Conservation (phyloP, 257 asterid species). For the Solanum neorickii region DNA sequence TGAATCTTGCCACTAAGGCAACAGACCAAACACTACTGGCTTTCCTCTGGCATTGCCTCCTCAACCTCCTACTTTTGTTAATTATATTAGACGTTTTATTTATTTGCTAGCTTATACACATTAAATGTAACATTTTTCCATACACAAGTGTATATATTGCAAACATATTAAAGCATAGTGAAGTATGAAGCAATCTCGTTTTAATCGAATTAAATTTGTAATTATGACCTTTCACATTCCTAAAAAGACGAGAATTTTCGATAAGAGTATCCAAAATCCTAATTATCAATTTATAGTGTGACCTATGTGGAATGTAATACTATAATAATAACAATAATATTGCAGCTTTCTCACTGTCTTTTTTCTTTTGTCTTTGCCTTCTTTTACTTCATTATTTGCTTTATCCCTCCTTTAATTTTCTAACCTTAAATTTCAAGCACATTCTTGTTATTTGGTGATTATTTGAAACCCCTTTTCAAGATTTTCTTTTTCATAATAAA, state of each 20-base stretch:
- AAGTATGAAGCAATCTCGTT: not conserved
- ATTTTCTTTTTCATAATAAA: not conserved
- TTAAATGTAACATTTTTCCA: not conserved
- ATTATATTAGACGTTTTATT: no score
- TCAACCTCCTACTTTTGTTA: not conserved
- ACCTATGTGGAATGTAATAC: not conserved
- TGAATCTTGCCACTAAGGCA: not conserved
- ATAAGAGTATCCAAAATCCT: not conserved
- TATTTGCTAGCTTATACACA: not conserved
- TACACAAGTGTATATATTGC: not conserved
- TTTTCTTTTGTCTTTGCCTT: not conserved
- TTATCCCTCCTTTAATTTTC: not conserved
- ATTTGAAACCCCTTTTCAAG: slow-evolving; percentile 1
- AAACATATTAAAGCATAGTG: not conserved
- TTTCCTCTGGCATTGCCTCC: not conserved
- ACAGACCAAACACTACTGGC: not conserved
- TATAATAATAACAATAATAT: not conserved
- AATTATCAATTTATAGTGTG: not conserved
- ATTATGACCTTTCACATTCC: not conserved
- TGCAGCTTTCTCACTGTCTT: not conserved
- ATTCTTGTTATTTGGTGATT: slow-evolving; percentile 20
- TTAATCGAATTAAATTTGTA: not conserved
- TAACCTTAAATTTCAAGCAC: slow-evolving; percentile 1
- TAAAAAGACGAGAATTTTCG: not conserved
- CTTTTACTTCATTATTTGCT: not conserved